phyloP scores from a whole-genome alignment of 176 grass and related monocot species.

The Neostapfia colusana region DNA sequence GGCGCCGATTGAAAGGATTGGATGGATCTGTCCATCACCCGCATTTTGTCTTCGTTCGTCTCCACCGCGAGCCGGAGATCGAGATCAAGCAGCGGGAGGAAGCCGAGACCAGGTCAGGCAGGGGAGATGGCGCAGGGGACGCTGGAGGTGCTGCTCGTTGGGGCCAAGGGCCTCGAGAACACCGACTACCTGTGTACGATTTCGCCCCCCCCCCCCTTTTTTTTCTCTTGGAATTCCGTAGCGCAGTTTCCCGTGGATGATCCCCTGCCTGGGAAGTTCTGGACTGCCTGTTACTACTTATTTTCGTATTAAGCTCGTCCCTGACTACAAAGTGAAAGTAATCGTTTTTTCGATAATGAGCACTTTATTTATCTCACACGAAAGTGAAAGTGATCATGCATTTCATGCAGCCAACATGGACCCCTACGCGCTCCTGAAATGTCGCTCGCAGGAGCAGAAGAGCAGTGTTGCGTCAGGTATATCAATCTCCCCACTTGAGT shows the following conservation, averaged over 20 bases:
- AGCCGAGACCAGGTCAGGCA: background rate
- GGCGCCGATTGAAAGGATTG: background rate
- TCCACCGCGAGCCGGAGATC: background rate
- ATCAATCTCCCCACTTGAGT: background rate
- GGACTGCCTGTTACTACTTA: background rate
- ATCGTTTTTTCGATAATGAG: background rate
- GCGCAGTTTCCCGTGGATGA: background rate
- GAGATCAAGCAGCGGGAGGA: background rate
- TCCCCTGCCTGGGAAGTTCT: background rate
- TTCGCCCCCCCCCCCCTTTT: background rate
- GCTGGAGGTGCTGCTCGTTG: slow-evolving; percentile 69
- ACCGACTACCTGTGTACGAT: slow-evolving; percentile 73
- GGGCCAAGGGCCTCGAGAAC: slow-evolving; percentile 82
- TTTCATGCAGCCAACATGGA: slow-evolving; percentile 70
- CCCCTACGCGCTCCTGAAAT: slow-evolving; percentile 69
- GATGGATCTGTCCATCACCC: slow-evolving; percentile 26
- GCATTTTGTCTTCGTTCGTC: background rate
- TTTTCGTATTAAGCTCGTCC: background rate
- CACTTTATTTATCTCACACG: too few relatives aligned
- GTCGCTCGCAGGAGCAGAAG: slow-evolving; percentile 65
- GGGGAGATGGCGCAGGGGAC: slow-evolving; percentile 65
- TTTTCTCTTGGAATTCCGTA: too few relatives aligned
- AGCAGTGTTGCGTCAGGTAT: slow-evolving; percentile 64
- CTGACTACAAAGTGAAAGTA: too few relatives aligned
- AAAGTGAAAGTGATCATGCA: background rate